Base-by-base conservation (phyloP, 2,329 filamentous ascomycete genomes). In the Epichloe hybrida region DNA sequence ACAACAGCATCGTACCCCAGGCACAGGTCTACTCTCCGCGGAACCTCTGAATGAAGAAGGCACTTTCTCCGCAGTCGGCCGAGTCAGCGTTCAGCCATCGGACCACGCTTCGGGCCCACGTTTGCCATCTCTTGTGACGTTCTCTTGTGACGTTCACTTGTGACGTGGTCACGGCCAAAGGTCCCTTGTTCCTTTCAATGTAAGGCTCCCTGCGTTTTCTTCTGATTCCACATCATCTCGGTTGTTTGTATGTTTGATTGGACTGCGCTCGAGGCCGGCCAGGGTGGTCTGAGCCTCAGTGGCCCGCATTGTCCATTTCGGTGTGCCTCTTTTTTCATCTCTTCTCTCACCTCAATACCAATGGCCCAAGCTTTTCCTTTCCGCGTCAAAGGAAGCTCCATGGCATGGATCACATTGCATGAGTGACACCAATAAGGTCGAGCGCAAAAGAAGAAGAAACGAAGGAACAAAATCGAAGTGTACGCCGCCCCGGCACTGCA, bases 201-300 rank as follows among this genome's bases (percentile, higher is more conserved):
- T 7, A 38, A 3, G 34, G 35, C 4, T 4, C 21, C 20, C 20
- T 40, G 27, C 36, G 13, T 35, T 46, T 36, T 23, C 15, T 38
- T 37, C n/a, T 0, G 13, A 48, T 41, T 41, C 23, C 46, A 35
- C 27, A 20, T 49, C 38, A 40, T 49, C 47, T 45, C 49, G 44
- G 49, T 34, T 50, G 48, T 35, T 45, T 34, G 34, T 31, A 21
- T 9, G n/a, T 34, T 31, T 53, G 44, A 53, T 53, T 50, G 51
- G 51, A 36, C 47, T 36, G 21, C 12, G 17, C 20, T 34, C 3
- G 17, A 37, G 23, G 46, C 21, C 42, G 21, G 42, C 43, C 27
- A 41, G 27, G 42, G 38, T 41, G 46, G 35, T 21, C 41, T 45
- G 37, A 46, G 42, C 41, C 35, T 27, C 27, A 35, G 36, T 12